Conservation (phyloP, 768 basidiomycete species). For the Mycena crocata region DNA sequence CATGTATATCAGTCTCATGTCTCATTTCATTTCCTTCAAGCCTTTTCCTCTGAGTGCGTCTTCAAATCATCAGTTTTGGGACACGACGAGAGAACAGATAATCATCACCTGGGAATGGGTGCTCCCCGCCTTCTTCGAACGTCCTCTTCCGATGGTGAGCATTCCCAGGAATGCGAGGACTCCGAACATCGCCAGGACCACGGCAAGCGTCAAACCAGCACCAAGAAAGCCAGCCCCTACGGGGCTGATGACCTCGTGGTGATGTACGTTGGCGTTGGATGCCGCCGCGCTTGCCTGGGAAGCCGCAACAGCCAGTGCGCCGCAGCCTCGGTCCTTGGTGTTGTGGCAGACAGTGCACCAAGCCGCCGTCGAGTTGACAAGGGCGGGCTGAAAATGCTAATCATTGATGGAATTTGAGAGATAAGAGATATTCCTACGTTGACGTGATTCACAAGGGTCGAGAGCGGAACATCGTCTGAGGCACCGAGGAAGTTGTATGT, state of each 20-base stretch:
- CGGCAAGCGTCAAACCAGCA: slow-evolving; percentile 63
- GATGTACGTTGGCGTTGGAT: slow-evolving; percentile 28
- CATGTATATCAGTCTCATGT: slow-evolving; percentile 10
- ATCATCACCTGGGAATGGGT: slow-evolving; percentile 4
- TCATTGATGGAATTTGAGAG: background rate
- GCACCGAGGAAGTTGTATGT: slow-evolving; percentile 60
- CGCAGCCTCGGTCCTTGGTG: slow-evolving; percentile 68
- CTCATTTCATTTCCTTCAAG: slow-evolving; percentile 12
- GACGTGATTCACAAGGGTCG: slow-evolving; percentile 58
- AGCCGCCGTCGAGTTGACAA: slow-evolving; percentile 61
- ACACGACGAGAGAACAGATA: background rate
- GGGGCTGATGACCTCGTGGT: slow-evolving; percentile 55
- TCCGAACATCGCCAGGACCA: slow-evolving; percentile 51
- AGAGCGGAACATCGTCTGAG: slow-evolving; percentile 65
- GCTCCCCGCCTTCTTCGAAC: slow-evolving; percentile 8
- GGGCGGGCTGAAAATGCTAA: slow-evolving; percentile 53
- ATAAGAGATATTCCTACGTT: slow-evolving; percentile 38
- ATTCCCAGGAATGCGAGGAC: slow-evolving; percentile 56
- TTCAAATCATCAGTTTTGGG: background rate
- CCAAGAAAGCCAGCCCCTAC: slow-evolving; percentile 79
- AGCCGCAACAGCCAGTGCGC: slow-evolving; percentile 54
- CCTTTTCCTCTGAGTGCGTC: slow-evolving; percentile 14
- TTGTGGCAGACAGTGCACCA: slow-evolving; percentile 75
- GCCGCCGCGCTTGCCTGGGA: slow-evolving; percentile 38
- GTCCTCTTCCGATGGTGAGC: slow-evolving; percentile 42